Percentiles rank a stretch among this genome's conserved stretches.
Conservation (phyloP, 192 early-diverging fungal genomes). For the Backusella macrospora region DNA sequence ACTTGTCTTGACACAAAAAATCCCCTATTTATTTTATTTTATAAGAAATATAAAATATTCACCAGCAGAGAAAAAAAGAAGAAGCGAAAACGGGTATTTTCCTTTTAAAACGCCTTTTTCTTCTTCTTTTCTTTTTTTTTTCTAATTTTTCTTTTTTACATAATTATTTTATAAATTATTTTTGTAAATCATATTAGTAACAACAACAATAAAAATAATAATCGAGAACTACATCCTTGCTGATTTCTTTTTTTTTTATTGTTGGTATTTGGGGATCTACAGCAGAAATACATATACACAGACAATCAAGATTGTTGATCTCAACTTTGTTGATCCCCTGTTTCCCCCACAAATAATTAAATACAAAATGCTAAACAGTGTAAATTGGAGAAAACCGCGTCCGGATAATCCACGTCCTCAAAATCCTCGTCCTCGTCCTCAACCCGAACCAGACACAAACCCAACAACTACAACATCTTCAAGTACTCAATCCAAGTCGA, state of each 20-base stretch:
- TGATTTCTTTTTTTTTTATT: background rate
- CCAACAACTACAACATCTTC: background rate
- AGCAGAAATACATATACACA: background rate
- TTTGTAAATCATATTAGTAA: background rate
- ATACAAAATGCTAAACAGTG: slow-evolving; percentile 6
- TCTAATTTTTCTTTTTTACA: background rate
- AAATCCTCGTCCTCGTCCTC: slow-evolving; percentile 1
- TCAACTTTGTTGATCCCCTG: slow-evolving; percentile 2
- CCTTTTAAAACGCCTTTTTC: background rate
- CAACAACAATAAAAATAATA: background rate
- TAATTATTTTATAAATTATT: background rate
- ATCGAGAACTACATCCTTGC: background rate
- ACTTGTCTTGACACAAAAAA: slow-evolving; percentile 9
- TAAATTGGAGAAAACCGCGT: slow-evolving; percentile 13
- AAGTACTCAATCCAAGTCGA: background rate
- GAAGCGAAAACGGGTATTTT: background rate
- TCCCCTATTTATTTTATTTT: background rate
- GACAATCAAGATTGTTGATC: slow-evolving; percentile 7
- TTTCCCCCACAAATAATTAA: background rate
- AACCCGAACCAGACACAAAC: background rate
- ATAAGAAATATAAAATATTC: background rate
- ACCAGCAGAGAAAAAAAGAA: background rate
- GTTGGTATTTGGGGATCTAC: slow-evolving; percentile 9
- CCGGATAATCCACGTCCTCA: slow-evolving; percentile 2
- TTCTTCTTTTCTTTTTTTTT: background rate